Evolutionary conservation across 202 grass and related monocot genomes (phyloP).

Genomic region (Alloteropsis angusta): DNA sequence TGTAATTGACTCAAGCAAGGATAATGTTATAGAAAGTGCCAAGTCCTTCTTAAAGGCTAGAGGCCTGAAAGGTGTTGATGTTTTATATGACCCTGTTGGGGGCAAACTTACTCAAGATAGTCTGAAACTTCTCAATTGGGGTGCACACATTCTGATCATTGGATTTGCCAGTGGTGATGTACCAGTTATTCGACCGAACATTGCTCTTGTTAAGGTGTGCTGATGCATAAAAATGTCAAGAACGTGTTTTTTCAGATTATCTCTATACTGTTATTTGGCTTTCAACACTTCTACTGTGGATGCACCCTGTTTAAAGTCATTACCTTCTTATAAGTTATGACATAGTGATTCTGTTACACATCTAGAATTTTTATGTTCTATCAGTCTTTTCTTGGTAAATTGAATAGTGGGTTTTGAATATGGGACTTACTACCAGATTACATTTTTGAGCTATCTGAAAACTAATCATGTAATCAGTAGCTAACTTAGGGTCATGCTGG

Average conservation of each 20-base stretch:
- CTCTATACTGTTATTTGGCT: not conserved
- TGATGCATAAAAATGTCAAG: not conserved
- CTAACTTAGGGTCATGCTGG: not conserved
- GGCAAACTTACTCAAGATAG: slow-evolving; percentile 87
- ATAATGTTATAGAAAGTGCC: slow-evolving; percentile 63
- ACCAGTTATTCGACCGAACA: slow-evolving; percentile 66
- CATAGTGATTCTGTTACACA: not conserved
- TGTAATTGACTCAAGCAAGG: slow-evolving; percentile 78
- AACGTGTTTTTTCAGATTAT: not conserved
- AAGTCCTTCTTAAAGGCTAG: slow-evolving; percentile 74
- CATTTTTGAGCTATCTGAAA: not conserved
- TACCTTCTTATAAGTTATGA: slow-evolving; percentile 7
- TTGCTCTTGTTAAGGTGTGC: slow-evolving; percentile 82
- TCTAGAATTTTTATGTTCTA: not conserved
- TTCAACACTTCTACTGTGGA: not conserved
- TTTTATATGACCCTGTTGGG: slow-evolving; percentile 89
- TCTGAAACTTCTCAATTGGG: slow-evolving; percentile 91
- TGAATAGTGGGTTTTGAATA: not conserved
- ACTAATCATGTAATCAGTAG: not conserved
- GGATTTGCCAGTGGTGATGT: slow-evolving; percentile 96
- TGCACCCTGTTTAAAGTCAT: not conserved
- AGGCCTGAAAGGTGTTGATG: slow-evolving; percentile 78
- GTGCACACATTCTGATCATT: slow-evolving; percentile 87
- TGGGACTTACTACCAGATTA: not conserved
- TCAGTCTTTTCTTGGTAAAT: slow-evolving; percentile 1